Evolutionary conservation across 2,329 filamentous ascomycete species (phyloP).

Genomic region (Fusarium avenaceum): DNA sequence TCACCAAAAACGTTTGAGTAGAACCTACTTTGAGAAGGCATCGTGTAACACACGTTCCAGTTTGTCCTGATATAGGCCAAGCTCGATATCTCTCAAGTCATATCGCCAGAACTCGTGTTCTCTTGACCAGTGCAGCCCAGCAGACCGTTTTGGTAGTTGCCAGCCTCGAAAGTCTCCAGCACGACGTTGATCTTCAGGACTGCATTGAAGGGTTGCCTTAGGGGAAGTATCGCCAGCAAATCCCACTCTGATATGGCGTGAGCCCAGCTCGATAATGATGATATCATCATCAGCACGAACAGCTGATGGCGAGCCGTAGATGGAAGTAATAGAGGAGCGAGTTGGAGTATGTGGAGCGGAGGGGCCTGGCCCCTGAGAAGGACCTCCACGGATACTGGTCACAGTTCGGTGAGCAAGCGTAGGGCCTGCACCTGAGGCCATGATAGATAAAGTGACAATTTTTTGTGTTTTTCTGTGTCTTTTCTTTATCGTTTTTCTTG

Average conservation of each 20-base stretch:
- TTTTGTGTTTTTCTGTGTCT: slow-evolving; percentile 3
- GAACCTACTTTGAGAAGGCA: slow-evolving; percentile 79
- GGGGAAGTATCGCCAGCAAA: slow-evolving; percentile 87
- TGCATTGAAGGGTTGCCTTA: slow-evolving; percentile 78
- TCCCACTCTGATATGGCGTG: slow-evolving; percentile 82
- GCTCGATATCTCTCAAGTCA: slow-evolving; percentile 79
- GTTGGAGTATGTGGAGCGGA: slow-evolving; percentile 73
- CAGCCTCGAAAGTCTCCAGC: slow-evolving; percentile 85
- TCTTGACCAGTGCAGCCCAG: slow-evolving; percentile 70
- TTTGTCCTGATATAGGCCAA: slow-evolving; percentile 87
- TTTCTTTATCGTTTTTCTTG: slow-evolving; percentile 5
- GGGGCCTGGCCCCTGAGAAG: slow-evolving; percentile 53
- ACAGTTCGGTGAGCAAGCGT: slow-evolving; percentile 70
- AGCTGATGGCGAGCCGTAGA: slow-evolving; percentile 71
- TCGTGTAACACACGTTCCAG: slow-evolving; percentile 86
- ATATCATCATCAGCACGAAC: slow-evolving; percentile 85
- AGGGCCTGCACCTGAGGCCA: slow-evolving; percentile 61
- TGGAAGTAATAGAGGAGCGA: slow-evolving; percentile 64
- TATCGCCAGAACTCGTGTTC: slow-evolving; percentile 82
- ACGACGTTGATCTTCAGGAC: slow-evolving; percentile 80
- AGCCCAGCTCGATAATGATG: slow-evolving; percentile 85
- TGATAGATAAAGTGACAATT: slow-evolving; percentile 41
- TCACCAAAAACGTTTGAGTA: neutral
- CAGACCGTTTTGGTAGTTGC: slow-evolving; percentile 64
- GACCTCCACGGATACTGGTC: slow-evolving; percentile 66